Evolutionary conservation across 1,284 basidiomycete species (phyloP), one percentile per base, ranked within the genome.

Genomic region (Moesziomyces sp.): DNA sequence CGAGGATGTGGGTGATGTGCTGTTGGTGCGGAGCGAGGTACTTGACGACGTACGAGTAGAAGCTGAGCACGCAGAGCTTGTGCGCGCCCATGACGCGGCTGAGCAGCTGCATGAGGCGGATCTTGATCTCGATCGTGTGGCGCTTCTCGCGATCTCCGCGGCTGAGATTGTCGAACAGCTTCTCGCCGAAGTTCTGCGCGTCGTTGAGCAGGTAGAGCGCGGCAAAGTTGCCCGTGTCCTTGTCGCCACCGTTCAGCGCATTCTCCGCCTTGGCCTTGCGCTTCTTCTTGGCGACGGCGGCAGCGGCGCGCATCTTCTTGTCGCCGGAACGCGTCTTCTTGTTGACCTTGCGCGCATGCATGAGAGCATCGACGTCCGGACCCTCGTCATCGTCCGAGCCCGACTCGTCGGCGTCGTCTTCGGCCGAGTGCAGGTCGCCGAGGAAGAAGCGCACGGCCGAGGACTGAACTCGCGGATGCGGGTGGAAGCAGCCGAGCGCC

Each of bases 381-480:
- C 67, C 67, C 19, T 59, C 56, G 40, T 75, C 52, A 21, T 63
- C 73, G 48, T 76, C 65, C 14, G 72, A 69, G 26, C 64, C 70
- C 10, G 67, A 68, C 9, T 72, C 65, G 14, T 75, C 71, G 38
- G 74, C 78, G 16, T 80, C 74, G 46, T 74, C 64, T 62, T 84
- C 82, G 5, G 81, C 76, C 10, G 79, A 76, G 51, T 84, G 80
- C n/a, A 83, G 66, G 52, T 84, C 83, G 62, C 93, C 93, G 19
- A 99, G 89, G 88, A 99, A 99, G 87, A 99, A 99, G 85, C 98
- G 93, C n/a, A 97, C 86, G 2, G 94, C 93, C 0, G 94, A 94
- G 65, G 91, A 94, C 84, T 98, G 96, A 0, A 99, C 97, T 83
- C 98, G 98, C 52, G 91, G 88, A 52, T 92, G 90, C 9, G 96